Conservation (phyloP, 2,329 filamentous ascomycete genomes). For the Hansfordia pulvinata region DNA sequence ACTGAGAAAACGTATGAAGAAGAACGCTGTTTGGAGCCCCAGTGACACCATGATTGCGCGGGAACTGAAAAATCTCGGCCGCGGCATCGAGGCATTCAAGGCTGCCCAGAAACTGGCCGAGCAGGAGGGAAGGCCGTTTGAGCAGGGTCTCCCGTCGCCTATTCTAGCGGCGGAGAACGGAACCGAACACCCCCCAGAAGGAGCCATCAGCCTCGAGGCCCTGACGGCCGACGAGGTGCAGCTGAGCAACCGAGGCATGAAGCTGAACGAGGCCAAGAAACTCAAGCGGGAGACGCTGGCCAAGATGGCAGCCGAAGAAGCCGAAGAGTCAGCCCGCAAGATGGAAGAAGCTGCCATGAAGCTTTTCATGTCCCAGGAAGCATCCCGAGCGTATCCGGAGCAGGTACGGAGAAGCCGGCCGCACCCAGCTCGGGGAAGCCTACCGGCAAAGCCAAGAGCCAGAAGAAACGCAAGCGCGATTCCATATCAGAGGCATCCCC, state of each 20-base stretch:
- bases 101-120: constrained; percentile 52
- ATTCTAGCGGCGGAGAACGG: constrained; percentile 36
- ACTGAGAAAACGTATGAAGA: constrained; percentile 78
- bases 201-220: constrained; percentile 44
- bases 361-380: constrained; percentile 24
- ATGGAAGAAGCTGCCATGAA: constrained; percentile 33
- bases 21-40: constrained; percentile 75
- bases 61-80: constrained; percentile 58
- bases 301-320: constrained; percentile 48
- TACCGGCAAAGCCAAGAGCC: constrained; percentile 12
- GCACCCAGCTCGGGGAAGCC: constrained; percentile 12
- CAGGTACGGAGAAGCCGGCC: constrained; percentile 15
- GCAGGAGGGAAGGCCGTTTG: constrained; percentile 49
- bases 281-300: constrained; percentile 53
- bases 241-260: constrained; percentile 60
- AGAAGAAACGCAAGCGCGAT: constrained; percentile 33
- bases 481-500: constrained; percentile 16
- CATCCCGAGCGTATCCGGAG: constrained; percentile 17
- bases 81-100: constrained; percentile 48
- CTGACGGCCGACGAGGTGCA: constrained; percentile 47
- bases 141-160: constrained; percentile 25
- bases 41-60: constrained; percentile 77
- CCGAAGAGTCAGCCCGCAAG: constrained; percentile 41
- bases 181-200: constrained; percentile 38
- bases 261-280: constrained; percentile 66